Conservation (phyloP, 176 grass and related monocot genomes). For the Zoysia japonica region DNA sequence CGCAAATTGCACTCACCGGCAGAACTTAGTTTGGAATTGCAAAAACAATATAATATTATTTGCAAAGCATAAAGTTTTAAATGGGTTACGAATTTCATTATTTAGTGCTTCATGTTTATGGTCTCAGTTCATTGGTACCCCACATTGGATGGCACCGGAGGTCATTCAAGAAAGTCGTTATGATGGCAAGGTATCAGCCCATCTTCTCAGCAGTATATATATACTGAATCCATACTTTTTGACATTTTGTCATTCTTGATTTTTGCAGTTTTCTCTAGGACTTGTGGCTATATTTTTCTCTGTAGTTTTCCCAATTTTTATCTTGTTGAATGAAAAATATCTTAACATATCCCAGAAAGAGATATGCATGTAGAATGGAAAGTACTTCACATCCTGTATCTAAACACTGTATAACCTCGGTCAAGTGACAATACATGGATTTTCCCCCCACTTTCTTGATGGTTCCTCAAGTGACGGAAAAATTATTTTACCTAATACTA, state of each 20-base stretch:
- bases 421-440: conserved; percentile 4
- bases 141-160: conserved; percentile 99
- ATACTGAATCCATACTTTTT: not conserved
- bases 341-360: conserved; percentile 16
- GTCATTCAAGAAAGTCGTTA: conserved; percentile 99
- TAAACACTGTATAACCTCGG: no score
- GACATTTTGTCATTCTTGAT: conserved; percentile 21
- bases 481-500: conserved; percentile 18
- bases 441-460: not conserved
- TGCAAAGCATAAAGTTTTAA: conserved; percentile 10
- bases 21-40: not conserved
- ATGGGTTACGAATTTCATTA: conserved; percentile 22
- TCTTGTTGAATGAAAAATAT: conserved; percentile 7
- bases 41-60: not conserved
- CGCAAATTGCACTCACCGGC: not conserved
- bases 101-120: conserved; percentile 35
- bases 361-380: conserved; percentile 31
- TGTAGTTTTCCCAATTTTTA: conserved; percentile 3
- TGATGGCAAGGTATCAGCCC: conserved; percentile 85
- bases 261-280: conserved; percentile 5
- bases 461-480: conserved; percentile 21
- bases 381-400: not conserved
- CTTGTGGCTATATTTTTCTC: conserved; percentile 1
- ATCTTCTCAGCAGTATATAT: not conserved
- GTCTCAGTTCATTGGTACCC: conserved; percentile 97